phyloP scores from a whole-genome alignment of 306 rosid genomes.

The Lithocarpus polystachyus region DNA sequence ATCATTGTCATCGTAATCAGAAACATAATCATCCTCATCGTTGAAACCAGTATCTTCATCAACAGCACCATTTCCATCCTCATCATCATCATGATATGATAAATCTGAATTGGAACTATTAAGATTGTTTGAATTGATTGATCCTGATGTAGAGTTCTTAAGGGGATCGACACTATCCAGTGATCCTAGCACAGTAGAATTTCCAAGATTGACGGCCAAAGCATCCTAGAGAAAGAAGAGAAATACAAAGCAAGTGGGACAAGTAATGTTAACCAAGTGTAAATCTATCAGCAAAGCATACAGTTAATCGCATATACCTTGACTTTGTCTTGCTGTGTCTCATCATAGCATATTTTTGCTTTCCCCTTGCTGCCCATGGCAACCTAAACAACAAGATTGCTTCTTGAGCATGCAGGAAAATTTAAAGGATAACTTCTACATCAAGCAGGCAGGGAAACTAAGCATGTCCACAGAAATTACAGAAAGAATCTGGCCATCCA shows the following conservation, averaged over 20 bases:
- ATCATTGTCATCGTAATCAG: conserved; percentile 36
- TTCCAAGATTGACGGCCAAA: conserved; percentile 35
- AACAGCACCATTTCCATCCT: conserved; percentile 30
- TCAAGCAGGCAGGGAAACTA: not conserved
- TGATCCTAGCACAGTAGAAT: conserved; percentile 41
- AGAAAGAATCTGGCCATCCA: not conserved
- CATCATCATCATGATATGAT: conserved; percentile 34
- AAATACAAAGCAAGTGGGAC: conserved; percentile 11
- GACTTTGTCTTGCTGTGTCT: conserved; percentile 6
- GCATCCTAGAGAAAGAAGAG: conserved; percentile 36
- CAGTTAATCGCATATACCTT: not conserved
- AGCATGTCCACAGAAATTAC: not conserved
- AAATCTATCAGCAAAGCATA: conserved; percentile 7
- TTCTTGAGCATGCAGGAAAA: not conserved
- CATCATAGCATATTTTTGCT: conserved; percentile 1
- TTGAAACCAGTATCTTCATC: conserved; percentile 31
- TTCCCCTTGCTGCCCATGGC: conserved; percentile 1
- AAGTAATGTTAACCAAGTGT: not conserved
- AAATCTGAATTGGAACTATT: conserved; percentile 39
- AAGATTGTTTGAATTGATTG: conserved; percentile 37
- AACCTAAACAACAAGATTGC: not conserved
- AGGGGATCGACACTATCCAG: conserved; percentile 39
- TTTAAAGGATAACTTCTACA: not conserved
- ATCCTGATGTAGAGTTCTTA: conserved; percentile 53
- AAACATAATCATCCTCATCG: conserved; percentile 39